Evolutionary conservation across 2,329 filamentous ascomycete species (phyloP), one percentile per base, ranked within the genome.

Genomic region (Boeremia exigua): DNA sequence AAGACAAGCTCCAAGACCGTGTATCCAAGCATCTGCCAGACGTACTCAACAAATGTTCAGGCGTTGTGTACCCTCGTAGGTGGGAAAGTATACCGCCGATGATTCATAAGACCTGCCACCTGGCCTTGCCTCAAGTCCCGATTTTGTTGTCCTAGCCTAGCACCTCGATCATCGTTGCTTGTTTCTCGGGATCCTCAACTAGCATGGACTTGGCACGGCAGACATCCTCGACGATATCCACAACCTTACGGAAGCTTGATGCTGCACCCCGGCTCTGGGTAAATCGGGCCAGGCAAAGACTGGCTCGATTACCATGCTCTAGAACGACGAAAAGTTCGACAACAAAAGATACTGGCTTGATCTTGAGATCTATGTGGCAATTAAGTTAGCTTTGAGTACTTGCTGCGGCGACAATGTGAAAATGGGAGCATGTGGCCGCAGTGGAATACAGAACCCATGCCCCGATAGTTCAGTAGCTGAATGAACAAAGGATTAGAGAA

Each of bases 191-290:
- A 37, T 81, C 90, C 33, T 84, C 79, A 25, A 96, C 86, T 28
- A 96, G 77, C 64, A 93, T 78, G 25, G 82, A 81, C 27, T 88
- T 85, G 56, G 80, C 80, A 60, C 81, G 82, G 72, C 96, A 86
- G 14, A 91, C 84, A 17, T 84, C 81, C 62, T 88, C 84, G 65
- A 97, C 81, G 3, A 89, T 89, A 56, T 92, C 89, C 25, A 96
- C 85, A 9, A 96, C 90, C 69, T 86, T 88, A 72, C 91, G 85
- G 78, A 98, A 96, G 65, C 90, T 95, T 67, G 89, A 95, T 33
- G 91, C 92, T 1, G 94, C 93, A n/a, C 94, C 95, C 54, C 88
- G 88, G 70, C 95, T 92, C 70, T 97, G 93, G 1, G 90, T 94
- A 73, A 97, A 91, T 32, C 91, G 88, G 28, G 91, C 86, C 61